Base-by-base conservation (phyloP, 257 asterid species). In the Cruciata laevipes region DNA sequence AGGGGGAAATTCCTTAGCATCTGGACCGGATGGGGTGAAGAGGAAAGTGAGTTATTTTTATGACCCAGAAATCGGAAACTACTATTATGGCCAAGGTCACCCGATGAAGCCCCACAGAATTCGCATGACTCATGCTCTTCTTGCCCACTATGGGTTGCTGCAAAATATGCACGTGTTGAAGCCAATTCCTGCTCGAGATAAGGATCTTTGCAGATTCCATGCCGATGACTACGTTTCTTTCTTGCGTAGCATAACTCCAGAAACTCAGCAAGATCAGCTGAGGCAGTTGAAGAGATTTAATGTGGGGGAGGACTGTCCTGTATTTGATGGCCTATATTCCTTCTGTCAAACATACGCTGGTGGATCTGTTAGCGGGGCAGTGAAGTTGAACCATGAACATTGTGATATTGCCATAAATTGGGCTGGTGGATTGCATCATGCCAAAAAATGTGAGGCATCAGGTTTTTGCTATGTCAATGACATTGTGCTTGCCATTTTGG, bases 361-460 rank as follows among this genome's bases (percentile, higher is more conserved):
- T 16, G 77, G 77, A 32, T 73, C 77, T 59, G 72, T 73, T 13
- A 71, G 77, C 21, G 77, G 77, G 16, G 72, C 77, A 6, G 77
- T 73, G 69, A 73, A 67, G 55, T 58, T 73, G 42, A 73, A 73
- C 65, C 67, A 67, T 21, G 69, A 68, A 30, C 77, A 67, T 61
- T 73, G 77, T 49, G 72, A 73, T 67, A 73, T 73, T 60, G 72
- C 72, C 51, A 51, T 73, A 58, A 73, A 73, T 71, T 78, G 86
- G 86, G 80, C 86, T 33, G 86, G 83, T 67, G 83, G 86, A 12
- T 76, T 78, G 65, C 86, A 81, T 33, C 83, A 81, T 66, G 86
- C 86, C 4, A 81, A 81, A 66, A 78, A 76, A 64, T 60, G 83
- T 10, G 83, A 74, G 79, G 86, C 82, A 10, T 78, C 78, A 6